These are phyloP conservation scores for Grigorovia jiainica DNA, from an alignment of 805 yeast species.

Conservation along the genomic window DNA sequence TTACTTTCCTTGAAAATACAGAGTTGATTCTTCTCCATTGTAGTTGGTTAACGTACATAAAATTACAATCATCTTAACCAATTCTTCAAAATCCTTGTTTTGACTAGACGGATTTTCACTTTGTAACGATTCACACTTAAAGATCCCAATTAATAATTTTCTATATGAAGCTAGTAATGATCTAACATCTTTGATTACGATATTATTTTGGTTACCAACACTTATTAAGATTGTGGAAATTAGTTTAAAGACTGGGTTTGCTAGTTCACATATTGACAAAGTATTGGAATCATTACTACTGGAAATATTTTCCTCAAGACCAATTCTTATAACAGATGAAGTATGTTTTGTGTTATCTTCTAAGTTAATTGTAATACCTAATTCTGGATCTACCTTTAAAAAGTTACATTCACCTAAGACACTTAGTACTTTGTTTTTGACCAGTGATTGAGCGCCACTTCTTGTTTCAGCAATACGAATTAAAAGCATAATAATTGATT, in stretches of 20 bases:
- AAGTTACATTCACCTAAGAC: slow-evolving; percentile 48
- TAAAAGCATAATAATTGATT: slow-evolving; percentile 58
- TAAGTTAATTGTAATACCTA: slow-evolving; percentile 51
- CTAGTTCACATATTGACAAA: slow-evolving; percentile 54
- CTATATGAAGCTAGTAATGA: slow-evolving; percentile 43
- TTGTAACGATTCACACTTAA: slow-evolving; percentile 45
- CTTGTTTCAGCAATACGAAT: slow-evolving; percentile 68
- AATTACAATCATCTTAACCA: slow-evolving; percentile 47
- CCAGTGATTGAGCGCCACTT: slow-evolving; percentile 64
- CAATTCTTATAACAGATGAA: slow-evolving; percentile 33
- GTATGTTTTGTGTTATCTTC: slow-evolving; percentile 28
- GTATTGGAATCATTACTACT: slow-evolving; percentile 24
- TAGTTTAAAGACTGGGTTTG: slow-evolving; percentile 67
- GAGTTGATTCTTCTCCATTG: slow-evolving; percentile 11
- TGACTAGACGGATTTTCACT: slow-evolving; percentile 15
- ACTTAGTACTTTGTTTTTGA: slow-evolving; percentile 66
- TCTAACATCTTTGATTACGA: slow-evolving; percentile 45
- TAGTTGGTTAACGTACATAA: slow-evolving; percentile 41
- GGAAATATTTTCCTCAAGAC: neutral
- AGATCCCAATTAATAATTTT: slow-evolving; percentile 48
- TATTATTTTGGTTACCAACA: slow-evolving; percentile 65
- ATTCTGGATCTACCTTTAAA: slow-evolving; percentile 64
- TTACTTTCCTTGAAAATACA: neutral
- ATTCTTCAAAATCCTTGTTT: slow-evolving; percentile 35
- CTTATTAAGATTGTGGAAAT: slow-evolving; percentile 58